phyloP scores from a whole-genome alignment of 371 early-diverging fungal species.

The Mortierella sp. region DNA sequence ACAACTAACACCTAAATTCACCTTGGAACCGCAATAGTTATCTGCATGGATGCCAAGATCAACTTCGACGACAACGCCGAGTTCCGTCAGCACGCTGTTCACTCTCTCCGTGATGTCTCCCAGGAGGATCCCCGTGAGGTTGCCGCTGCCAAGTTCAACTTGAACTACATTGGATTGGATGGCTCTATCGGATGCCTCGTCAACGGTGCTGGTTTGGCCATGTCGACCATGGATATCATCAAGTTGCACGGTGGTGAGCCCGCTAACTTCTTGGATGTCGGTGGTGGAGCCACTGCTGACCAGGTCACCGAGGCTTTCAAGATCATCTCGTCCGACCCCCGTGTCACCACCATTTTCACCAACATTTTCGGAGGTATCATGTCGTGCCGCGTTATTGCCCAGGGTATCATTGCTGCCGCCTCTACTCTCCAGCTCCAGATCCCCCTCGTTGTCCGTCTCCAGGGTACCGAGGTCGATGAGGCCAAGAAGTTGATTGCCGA shows the following conservation, averaged over 20 bases:
- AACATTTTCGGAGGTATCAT: conserved; percentile 99
- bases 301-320: conserved; percentile 99
- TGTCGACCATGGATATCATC: conserved; percentile 99
- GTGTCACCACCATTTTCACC: conserved; percentile 96
- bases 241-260: conserved; percentile 99
- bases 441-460: conserved; percentile 96
- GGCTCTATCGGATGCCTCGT: conserved; percentile 89
- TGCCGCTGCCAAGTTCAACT: conserved; percentile 94
- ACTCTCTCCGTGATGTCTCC: conserved; percentile 89
- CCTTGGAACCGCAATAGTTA: conserved; percentile 58
- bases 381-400: conserved; percentile 98
- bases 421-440: conserved; percentile 91
- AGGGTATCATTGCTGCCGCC: conserved; percentile 97
- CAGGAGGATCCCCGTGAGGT: conserved; percentile 99
- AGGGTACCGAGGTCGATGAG: conserved; percentile 91
- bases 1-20: conserved; percentile 7
- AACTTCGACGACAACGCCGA: conserved; percentile 99
- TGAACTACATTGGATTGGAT: conserved; percentile 99
- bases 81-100: conserved; percentile 96
- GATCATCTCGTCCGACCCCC: conserved; percentile 96
- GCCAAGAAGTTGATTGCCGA: conserved; percentile 93
- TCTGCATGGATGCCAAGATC: conserved; percentile 95
- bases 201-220: conserved; percentile 99
- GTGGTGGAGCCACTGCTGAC: conserved; percentile 96
- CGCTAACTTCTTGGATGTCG: conserved; percentile 99